These are phyloP conservation scores for Cryomyces minteri DNA, from an alignment of 495 filamentous ascomycete species.

Conservation along the genomic window DNA sequence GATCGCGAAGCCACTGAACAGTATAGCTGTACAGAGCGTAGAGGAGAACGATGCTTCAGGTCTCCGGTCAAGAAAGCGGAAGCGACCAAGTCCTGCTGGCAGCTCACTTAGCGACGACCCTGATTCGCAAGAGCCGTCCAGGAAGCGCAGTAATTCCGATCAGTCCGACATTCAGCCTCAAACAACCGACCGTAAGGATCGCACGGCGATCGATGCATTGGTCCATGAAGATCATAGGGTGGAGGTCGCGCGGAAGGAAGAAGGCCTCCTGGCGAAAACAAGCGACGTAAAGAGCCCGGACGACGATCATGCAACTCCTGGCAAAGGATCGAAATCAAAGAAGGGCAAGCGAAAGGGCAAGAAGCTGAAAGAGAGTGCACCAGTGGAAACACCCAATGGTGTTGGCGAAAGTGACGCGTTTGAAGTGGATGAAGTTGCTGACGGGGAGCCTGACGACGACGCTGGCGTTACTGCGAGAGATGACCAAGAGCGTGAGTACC, in stretches of 20 bases:
- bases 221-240: not conserved
- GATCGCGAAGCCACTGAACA: too few species aligned
- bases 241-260: not conserved
- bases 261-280: not conserved
- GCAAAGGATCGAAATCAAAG: slow-evolving; percentile 11
- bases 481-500: slow-evolving; percentile 40
- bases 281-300: not conserved
- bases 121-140: slow-evolving; percentile 29
- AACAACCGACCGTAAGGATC: too few species aligned
- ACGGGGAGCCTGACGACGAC: slow-evolving; percentile 14
- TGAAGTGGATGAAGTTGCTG: slow-evolving; percentile 5
- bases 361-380: slow-evolving; percentile 5
- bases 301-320: slow-evolving; percentile 5
- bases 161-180: too few species aligned
- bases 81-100: slow-evolving; percentile 30
- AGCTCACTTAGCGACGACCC: slow-evolving; percentile 19
- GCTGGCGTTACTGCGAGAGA: slow-evolving; percentile 28
- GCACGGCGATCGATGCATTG: not conserved
- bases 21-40: too few species aligned
- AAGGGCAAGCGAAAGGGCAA: slow-evolving; percentile 17
- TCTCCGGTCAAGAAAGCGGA: slow-evolving; percentile 17
- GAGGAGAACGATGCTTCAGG: too few species aligned
- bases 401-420: slow-evolving; percentile 1
- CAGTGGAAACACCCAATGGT: not conserved
- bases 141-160: slow-evolving; percentile 31